phyloP scores from a whole-genome alignment of 495 filamentous ascomycete genomes.

The Neohortaea acidophila region DNA sequence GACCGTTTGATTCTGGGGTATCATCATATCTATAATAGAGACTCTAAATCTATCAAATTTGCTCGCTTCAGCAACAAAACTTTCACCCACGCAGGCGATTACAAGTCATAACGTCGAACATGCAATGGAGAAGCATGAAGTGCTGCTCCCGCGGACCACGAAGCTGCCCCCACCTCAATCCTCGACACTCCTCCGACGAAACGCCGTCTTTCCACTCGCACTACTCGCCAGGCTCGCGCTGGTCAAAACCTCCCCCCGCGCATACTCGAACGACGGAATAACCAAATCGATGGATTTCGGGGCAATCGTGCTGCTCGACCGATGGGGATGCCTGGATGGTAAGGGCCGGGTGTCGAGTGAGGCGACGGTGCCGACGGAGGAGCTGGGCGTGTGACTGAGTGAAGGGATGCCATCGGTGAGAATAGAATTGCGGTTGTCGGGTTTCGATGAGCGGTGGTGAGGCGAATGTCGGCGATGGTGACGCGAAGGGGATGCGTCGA shows the following conservation, averaged over 20 bases:
- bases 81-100: too few species aligned
- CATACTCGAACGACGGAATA: conserved; percentile 11
- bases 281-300: conserved; percentile 24
- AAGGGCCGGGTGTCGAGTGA: conserved; percentile 19
- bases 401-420: conserved; percentile 18
- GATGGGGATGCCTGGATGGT: conserved; percentile 24
- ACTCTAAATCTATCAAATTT: too few species aligned
- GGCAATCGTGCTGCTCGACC: too few species aligned
- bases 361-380: conserved; percentile 21
- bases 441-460: conserved; percentile 12
- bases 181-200: too few species aligned
- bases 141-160: too few species aligned
- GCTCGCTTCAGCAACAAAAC: too few species aligned
- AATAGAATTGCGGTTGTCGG: background rate
- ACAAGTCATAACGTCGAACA: too few species aligned
- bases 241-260: conserved; percentile 11
- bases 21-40: too few species aligned
- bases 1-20: too few species aligned
- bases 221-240: conserved; percentile 17
- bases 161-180: too few species aligned
- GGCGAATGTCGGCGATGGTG: conserved; percentile 5
- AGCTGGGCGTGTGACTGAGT: conserved; percentile 24
- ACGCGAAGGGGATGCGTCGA: background rate
- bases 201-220: conserved; percentile 14
- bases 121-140: too few species aligned